Evolutionary conservation across 129 eudicot genomes (phyloP).

Genomic region (Cynara cardunculus): DNA sequence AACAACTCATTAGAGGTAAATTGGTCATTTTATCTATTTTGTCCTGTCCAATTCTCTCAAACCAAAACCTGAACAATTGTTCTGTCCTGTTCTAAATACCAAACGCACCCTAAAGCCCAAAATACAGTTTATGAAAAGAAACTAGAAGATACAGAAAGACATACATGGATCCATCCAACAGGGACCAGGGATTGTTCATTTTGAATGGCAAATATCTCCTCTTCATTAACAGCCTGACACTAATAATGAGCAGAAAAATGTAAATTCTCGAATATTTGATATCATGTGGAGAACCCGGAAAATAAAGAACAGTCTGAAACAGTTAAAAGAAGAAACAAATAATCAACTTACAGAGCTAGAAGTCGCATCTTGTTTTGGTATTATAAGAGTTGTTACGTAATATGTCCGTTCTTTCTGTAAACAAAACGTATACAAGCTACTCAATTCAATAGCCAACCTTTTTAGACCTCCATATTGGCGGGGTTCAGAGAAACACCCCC

Average conservation of each 20-base stretch:
- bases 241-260: conserved; percentile 19
- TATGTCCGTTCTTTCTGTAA: conserved; percentile 61
- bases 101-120: not conserved
- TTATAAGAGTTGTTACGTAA: conserved; percentile 60
- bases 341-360: conserved; percentile 54
- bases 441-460: conserved; percentile 9
- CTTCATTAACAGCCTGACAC: conserved; percentile 77
- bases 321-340: not conserved
- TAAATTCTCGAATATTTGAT: conserved; percentile 2
- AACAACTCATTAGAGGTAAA: no score
- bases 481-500: no score
- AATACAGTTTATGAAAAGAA: conserved; percentile 2
- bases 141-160: conserved; percentile 13
- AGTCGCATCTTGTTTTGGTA: conserved; percentile 76
- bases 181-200: conserved; percentile 62
- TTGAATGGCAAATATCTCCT: conserved; percentile 68
- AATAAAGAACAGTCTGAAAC: not conserved
- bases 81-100: no score
- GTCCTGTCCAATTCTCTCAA: no score
- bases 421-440: not conserved
- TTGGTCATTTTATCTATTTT: no score
- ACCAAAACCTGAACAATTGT: no score
- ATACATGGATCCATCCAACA: conserved; percentile 87
- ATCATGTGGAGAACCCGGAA: not conserved
- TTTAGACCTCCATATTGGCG: no score